Percentiles rank a stretch among this genome's conserved stretches.
phyloP scores from a whole-genome alignment of 306 rosid genomes.

The Bauhinia variegata region DNA sequence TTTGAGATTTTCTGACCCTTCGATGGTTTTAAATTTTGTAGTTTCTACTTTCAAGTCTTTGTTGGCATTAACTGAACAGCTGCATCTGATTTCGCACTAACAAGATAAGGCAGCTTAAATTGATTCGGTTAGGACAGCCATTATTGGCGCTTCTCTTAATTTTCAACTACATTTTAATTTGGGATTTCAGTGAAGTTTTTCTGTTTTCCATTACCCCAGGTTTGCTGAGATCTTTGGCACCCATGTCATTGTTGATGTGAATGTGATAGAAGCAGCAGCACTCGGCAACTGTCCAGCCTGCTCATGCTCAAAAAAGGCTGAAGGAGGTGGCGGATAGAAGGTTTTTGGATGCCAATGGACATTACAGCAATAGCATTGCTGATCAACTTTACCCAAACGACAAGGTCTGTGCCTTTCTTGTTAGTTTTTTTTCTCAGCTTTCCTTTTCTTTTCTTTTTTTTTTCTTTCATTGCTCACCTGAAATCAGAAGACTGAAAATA shows the following conservation, averaged over 20 bases:
- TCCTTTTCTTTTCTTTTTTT: no score
- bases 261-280: constrained; percentile 97
- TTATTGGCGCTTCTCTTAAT: constrained; percentile 5
- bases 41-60: no score
- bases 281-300: constrained; percentile 82
- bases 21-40: no score
- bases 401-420: constrained; percentile 63
- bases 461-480: no score
- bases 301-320: constrained; percentile 83
- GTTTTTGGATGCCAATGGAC: constrained; percentile 70
- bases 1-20: constrained; percentile 20
- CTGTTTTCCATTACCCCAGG: constrained; percentile 48
- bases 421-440: no score
- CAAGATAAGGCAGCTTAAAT: constrained; percentile 6
- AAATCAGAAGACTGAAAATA: no score
- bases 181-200: constrained; percentile 32
- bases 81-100: constrained; percentile 16
- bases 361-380: constrained; percentile 46
- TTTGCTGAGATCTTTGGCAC: constrained; percentile 92
- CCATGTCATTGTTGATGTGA: constrained; percentile 89
- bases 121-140: no score
- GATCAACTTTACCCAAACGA: constrained; percentile 68
- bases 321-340: constrained; percentile 92
- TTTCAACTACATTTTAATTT: constrained; percentile 16
- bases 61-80: background rate